Evolutionary conservation across 2,329 filamentous ascomycete genomes (phyloP), one percentile per base, ranked within the genome.

Genomic region (Cladophialophora yegresii): DNA sequence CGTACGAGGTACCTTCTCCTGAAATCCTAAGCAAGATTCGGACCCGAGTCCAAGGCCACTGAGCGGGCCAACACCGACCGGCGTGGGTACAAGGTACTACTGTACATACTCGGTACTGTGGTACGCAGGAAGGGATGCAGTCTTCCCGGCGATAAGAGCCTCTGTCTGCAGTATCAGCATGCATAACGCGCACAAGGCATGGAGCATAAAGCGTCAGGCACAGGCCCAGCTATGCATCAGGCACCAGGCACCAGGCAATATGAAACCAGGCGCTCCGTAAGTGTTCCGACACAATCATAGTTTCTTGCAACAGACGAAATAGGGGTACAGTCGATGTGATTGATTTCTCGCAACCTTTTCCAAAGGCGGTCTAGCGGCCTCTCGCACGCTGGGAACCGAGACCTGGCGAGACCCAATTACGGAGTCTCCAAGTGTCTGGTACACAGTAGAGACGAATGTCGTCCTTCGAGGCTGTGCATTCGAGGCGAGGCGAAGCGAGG

Each of bases 311-410:
- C 7, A 53, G 50, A 9, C 26, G 32, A 50, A 50, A 50, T 36
- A 50, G 43, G 56, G 45, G 20, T 12, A 8, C n/a, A n/a, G n/a
- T 16, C 28, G 36, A 28, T 23, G 3, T 32, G 30, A 13, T 8
- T 6, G 36, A 16, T n/a, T n/a, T 12, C 23, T 61, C 58, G 58
- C 58, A 61, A 61, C 58, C 33, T 50, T 23, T 61, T 16, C 58
- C 50, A 6, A 47, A 32, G 5, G 1, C 2, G 32, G 58, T 45
- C 32, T 61, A 61, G 58, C 58, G 49, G n/a, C 1, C 4, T 33
- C 9, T 43, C 13, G 13, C 5, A 8, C n/a, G 5, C 47, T 28
- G 45, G 45, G 20, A 49, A 49, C 8, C 8, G 45, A 23, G 45
- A 49, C 12, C 8, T 20, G 23, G 2, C 8, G 45, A 23, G 45